Conservation (phyloP, 148 eudicot species). For the Silene uniflora region DNA sequence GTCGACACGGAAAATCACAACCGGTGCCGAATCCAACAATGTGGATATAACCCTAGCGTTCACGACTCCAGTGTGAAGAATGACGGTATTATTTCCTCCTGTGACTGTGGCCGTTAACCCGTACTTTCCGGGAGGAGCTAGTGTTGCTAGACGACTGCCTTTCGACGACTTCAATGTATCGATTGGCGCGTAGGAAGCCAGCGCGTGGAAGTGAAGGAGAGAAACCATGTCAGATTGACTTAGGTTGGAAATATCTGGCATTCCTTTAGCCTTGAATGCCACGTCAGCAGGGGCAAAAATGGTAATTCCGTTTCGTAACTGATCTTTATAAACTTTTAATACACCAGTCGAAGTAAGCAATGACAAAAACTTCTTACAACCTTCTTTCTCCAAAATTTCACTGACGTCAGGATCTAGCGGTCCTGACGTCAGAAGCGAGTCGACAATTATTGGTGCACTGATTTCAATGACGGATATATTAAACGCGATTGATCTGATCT, state of each 20-base stretch:
- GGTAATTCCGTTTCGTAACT: constrained; percentile 51
- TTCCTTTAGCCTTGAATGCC: constrained; percentile 49
- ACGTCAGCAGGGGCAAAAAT: constrained; percentile 70
- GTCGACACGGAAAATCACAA: constrained; percentile 54
- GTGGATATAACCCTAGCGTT: constrained; percentile 20
- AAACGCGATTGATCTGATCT: constrained; percentile 44
- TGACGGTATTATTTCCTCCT: constrained; percentile 22
- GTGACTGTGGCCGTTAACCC: constrained; percentile 18
- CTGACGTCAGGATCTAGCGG: constrained; percentile 36
- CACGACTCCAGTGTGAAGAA: constrained; percentile 35
- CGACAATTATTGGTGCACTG: constrained; percentile 34
- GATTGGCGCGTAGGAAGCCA: constrained; percentile 46
- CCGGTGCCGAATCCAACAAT: constrained; percentile 23
- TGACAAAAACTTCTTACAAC: constrained; percentile 46
- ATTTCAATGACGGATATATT: constrained; percentile 51
- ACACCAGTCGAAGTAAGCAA: constrained; percentile 36
- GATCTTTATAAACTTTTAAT: constrained; percentile 36
- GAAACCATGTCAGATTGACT: constrained; percentile 52
- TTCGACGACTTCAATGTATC: constrained; percentile 52
- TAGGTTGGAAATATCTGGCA: constrained; percentile 50
- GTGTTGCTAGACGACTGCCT: constrained; percentile 32
- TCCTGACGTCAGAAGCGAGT: constrained; percentile 29
- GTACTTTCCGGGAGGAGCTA: constrained; percentile 55
- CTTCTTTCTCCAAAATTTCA: constrained; percentile 42
- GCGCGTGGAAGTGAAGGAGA: constrained; percentile 64